Percentiles rank a stretch among this genome's conserved stretches.
These are phyloP conservation scores for Mycena polygramma DNA, from an alignment of 768 basidiomycete genomes.

Conservation along the genomic window DNA sequence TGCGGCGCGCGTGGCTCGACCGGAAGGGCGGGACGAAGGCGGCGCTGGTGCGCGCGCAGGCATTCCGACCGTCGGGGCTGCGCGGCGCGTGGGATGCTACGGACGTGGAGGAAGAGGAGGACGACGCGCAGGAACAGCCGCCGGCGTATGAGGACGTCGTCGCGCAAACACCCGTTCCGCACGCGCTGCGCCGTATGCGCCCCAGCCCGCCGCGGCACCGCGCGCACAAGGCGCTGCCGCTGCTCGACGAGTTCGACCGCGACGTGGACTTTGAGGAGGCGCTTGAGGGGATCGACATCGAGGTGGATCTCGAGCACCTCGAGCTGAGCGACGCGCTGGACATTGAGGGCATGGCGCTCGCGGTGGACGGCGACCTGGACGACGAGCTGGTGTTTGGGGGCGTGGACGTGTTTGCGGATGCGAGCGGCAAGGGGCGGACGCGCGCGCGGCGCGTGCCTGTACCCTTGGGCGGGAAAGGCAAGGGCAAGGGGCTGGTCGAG, in stretches of 20 bases:
- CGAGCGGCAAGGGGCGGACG: constrained; percentile 10
- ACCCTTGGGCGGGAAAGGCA: constrained; percentile 6
- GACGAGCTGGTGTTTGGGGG: constrained; percentile 11
- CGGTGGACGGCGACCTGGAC: constrained; percentile 28
- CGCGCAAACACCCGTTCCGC: not conserved
- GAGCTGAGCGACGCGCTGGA: constrained; percentile 31
- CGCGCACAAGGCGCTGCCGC: constrained; percentile 16
- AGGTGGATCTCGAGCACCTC: constrained; percentile 34
- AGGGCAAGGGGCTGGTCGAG: constrained; percentile 18
- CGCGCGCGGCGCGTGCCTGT: constrained; percentile 15
- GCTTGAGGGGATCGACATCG: constrained; percentile 28
- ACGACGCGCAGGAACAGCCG: constrained; percentile 4
- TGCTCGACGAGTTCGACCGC: constrained; percentile 28
- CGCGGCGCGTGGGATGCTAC: constrained; percentile 22
- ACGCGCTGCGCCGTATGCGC: constrained; percentile 15
- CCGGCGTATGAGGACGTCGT: constrained; percentile 35
- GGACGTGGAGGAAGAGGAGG: constrained; percentile 8
- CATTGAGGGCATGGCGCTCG: constrained; percentile 30
- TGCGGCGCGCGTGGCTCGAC: constrained; percentile 32
- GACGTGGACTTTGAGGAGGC: constrained; percentile 22
- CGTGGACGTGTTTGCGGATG: constrained; percentile 30
- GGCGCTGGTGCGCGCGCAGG: constrained; percentile 14
- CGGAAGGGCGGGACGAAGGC: constrained; percentile 1
- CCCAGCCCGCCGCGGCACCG: constrained; percentile 24
- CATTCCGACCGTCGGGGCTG: constrained; percentile 31